Evolutionary conservation across 345 rosid genomes (phyloP).

Genomic region (Noccaea bulbosa): DNA sequence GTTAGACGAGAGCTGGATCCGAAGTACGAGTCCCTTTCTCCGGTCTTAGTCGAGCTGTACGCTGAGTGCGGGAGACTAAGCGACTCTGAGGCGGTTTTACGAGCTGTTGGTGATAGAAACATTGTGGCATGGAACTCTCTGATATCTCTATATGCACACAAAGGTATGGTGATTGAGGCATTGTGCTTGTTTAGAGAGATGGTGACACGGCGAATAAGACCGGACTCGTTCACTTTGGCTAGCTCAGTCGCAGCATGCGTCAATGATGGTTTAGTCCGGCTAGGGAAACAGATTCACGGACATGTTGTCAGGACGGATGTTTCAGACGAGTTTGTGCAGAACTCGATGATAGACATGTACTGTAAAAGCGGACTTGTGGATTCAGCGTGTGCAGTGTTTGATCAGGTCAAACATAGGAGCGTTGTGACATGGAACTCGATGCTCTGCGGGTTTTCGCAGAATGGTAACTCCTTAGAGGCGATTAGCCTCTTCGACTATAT

Average conservation of each 20-base stretch:
- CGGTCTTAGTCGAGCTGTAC: conserved; percentile 68
- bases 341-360: conserved; percentile 66
- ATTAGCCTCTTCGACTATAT: conserved; percentile 63
- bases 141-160: conserved; percentile 58
- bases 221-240: conserved; percentile 74
- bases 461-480: conserved; percentile 63
- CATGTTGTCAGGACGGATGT: conserved; percentile 47
- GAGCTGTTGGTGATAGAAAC: conserved; percentile 49
- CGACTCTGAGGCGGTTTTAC: conserved; percentile 55
- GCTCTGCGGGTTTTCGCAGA: conserved; percentile 63
- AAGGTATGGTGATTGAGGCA: conserved; percentile 59
- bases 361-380: conserved; percentile 58
- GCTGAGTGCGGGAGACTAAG: conserved; percentile 55
- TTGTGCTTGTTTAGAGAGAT: conserved; percentile 55
- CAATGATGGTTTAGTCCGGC: conserved; percentile 47
- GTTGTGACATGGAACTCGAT: conserved; percentile 69
- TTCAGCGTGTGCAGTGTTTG: conserved; percentile 52
- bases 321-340: conserved; percentile 60
- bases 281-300: conserved; percentile 79
- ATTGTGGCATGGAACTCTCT: conserved; percentile 74
- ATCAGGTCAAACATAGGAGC: conserved; percentile 46
- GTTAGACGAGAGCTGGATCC: conserved; percentile 52
- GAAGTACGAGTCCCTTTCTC: conserved; percentile 57
- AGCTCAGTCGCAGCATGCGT: conserved; percentile 74
- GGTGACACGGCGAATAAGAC: conserved; percentile 51